Percentiles rank a stretch among this genome's conserved stretches.
These are phyloP conservation scores for Zalaria obscura DNA, from an alignment of 2,329 filamentous ascomycete genomes.

Conservation along the genomic window DNA sequence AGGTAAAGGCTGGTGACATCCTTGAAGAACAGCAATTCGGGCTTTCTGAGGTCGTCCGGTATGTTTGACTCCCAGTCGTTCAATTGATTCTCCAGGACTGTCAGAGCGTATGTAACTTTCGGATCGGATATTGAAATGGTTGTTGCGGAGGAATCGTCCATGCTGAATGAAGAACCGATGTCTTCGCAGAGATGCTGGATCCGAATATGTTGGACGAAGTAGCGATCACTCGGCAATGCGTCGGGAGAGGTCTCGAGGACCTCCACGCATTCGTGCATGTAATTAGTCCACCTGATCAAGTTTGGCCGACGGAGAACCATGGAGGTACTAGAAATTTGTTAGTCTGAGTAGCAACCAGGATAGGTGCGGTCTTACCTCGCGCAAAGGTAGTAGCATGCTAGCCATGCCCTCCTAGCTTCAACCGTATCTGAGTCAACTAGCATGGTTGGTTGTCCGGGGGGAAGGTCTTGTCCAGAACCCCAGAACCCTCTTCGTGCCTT, in stretches of 20 bases:
- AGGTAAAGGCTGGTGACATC: slow-evolving; percentile 35
- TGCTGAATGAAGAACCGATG: slow-evolving; percentile 40
- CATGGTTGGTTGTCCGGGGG: slow-evolving; percentile 13
- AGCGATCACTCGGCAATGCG: slow-evolving; percentile 40
- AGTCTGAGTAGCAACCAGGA: too few relatives aligned
- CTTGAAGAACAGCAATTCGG: slow-evolving; percentile 28
- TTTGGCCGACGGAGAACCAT: slow-evolving; percentile 45
- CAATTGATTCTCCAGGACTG: slow-evolving; percentile 40
- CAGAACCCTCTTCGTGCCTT: slow-evolving; percentile 19
- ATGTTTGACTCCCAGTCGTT: slow-evolving; percentile 30
- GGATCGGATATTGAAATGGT: slow-evolving; percentile 38
- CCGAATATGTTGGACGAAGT: slow-evolving; percentile 43
- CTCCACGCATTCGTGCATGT: slow-evolving; percentile 48
- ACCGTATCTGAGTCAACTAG: slow-evolving; percentile 34
- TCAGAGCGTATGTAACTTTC: slow-evolving; percentile 40
- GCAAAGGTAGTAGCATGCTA: slow-evolving; percentile 47
- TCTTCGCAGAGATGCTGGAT: slow-evolving; percentile 45
- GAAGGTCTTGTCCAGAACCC: slow-evolving; percentile 18
- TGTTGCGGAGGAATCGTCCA: slow-evolving; percentile 38
- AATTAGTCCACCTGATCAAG: slow-evolving; percentile 45
- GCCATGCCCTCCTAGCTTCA: slow-evolving; percentile 44
- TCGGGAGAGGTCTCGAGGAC: slow-evolving; percentile 42
- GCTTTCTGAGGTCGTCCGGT: slow-evolving; percentile 21
- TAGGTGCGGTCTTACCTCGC: slow-evolving; percentile 27
- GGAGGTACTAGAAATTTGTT: slow-evolving; percentile 28